phyloP scores from a whole-genome alignment of 2,329 filamentous ascomycete genomes.

The Ceratocystis eucalypticola region DNA sequence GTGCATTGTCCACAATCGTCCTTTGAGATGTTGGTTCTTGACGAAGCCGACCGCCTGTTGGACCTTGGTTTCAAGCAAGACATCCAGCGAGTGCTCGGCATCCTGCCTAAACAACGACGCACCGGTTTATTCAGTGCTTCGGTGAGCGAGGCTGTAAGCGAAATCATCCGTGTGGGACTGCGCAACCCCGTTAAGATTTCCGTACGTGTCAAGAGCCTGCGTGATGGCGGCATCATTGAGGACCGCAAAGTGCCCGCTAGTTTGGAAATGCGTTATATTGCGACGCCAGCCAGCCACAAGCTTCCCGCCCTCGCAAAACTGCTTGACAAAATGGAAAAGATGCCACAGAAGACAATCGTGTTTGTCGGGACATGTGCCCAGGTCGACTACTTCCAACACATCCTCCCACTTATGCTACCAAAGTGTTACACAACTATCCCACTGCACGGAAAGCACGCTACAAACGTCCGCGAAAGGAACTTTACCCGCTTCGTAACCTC shows the following conservation, averaged over 20 bases:
- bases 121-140: conserved; percentile 92
- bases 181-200: conserved; percentile 90
- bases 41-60: conserved; percentile 84
- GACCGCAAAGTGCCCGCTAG: conserved; percentile 85
- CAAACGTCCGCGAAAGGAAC: conserved; percentile 78
- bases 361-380: conserved; percentile 90
- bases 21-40: conserved; percentile 83
- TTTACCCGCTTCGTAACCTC: conserved; percentile 67
- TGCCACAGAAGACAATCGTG: conserved; percentile 72
- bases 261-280: conserved; percentile 78
- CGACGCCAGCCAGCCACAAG: conserved; percentile 65
- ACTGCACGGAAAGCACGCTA: conserved; percentile 81
- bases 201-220: conserved; percentile 71
- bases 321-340: conserved; percentile 53
- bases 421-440: conserved; percentile 57
- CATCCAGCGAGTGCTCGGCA: conserved; percentile 67
- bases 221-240: conserved; percentile 51
- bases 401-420: conserved; percentile 61
- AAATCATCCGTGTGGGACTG: conserved; percentile 81
- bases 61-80: conserved; percentile 92
- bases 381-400: conserved; percentile 83
- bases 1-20: conserved; percentile 79
- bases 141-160: conserved; percentile 87
- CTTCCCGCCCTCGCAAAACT: conserved; percentile 60
- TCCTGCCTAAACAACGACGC: conserved; percentile 80